These are phyloP conservation scores for Verticillium zaregamsianum DNA, from an alignment of 2,329 filamentous ascomycete genomes.

Conservation along the genomic window DNA sequence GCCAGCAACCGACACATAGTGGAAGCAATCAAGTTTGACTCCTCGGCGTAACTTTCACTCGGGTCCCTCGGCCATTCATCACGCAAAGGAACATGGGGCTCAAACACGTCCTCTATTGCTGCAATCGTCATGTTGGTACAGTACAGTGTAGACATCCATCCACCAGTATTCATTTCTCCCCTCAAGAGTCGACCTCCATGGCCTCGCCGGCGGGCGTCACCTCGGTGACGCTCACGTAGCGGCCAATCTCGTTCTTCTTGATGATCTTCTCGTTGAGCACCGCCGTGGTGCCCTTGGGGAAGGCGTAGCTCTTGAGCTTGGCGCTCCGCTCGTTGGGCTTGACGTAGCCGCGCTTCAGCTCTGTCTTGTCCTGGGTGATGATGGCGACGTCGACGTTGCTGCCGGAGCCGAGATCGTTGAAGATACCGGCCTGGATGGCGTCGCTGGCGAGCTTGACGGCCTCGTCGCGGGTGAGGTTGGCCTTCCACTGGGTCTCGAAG, in stretches of 20 bases:
- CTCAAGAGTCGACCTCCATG: constrained; percentile 65
- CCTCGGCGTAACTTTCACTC: too few species aligned
- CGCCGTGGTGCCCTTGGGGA: constrained; percentile 87
- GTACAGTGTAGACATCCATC: not conserved
- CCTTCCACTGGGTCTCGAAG: constrained; percentile 95
- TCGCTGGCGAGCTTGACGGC: constrained; percentile 80
- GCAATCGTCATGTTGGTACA: constrained; percentile 1
- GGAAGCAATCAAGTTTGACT: too few species aligned
- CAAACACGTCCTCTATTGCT: constrained; percentile 12
- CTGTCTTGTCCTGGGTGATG: constrained; percentile 94
- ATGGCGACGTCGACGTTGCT: constrained; percentile 97
- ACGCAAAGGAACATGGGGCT: not conserved
- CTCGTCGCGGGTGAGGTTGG: constrained; percentile 68
- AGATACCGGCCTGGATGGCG: constrained; percentile 94
- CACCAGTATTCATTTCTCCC: not conserved
- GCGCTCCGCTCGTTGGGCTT: constrained; percentile 85
- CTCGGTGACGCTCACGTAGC: constrained; percentile 90
- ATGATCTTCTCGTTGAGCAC: constrained; percentile 96
- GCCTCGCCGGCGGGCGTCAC: constrained; percentile 65
- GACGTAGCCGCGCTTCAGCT: constrained; percentile 86
- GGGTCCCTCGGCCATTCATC: too few species aligned
- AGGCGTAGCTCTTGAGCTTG: constrained; percentile 93
- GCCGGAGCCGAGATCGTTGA: constrained; percentile 95
- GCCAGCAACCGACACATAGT: too few species aligned
- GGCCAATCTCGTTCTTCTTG: constrained; percentile 86